A percentile compares a stretch with the other conserved stretches of the same genome.
These are phyloP conservation scores for Lepidopterella palustris DNA, from an alignment of 495 filamentous ascomycete species.

Conservation along the genomic window DNA sequence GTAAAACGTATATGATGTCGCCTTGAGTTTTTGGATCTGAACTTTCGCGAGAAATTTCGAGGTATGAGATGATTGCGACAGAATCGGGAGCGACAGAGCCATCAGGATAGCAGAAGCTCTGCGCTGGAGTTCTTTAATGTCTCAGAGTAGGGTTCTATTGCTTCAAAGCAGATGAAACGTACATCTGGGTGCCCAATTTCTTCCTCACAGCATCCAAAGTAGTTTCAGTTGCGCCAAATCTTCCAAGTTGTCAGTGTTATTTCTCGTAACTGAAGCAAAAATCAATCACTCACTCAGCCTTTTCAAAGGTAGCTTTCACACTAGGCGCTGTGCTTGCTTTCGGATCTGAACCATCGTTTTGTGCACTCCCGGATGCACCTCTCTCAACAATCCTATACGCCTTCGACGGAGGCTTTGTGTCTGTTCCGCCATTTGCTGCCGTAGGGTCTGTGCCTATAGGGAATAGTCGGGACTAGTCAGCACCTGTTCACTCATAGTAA, in stretches of 20 bases:
- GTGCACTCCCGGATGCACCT: background rate
- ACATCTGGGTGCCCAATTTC: background rate
- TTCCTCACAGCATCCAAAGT: background rate
- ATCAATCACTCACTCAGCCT: background rate
- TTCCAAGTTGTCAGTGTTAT: background rate
- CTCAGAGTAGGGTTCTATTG: too few species aligned
- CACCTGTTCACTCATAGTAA: too few species aligned
- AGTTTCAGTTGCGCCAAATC: background rate
- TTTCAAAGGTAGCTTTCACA: background rate
- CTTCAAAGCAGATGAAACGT: background rate
- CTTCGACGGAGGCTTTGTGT: background rate
- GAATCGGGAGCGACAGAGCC: background rate
- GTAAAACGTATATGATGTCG: background rate
- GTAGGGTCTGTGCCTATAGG: too few species aligned
- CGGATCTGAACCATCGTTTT: background rate
- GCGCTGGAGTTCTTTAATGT: background rate
- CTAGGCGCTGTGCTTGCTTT: background rate
- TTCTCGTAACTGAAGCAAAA: too few species aligned
- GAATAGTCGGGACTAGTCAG: too few species aligned
- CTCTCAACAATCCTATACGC: background rate
- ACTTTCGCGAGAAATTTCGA: background rate
- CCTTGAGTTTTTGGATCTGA: background rate
- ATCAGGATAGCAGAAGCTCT: background rate
- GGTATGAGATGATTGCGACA: background rate
- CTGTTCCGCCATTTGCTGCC: too few species aligned